Evolutionary conservation across 2,329 filamentous ascomycete species (phyloP).

Genomic region (Pseudogymnoascus sp.): DNA sequence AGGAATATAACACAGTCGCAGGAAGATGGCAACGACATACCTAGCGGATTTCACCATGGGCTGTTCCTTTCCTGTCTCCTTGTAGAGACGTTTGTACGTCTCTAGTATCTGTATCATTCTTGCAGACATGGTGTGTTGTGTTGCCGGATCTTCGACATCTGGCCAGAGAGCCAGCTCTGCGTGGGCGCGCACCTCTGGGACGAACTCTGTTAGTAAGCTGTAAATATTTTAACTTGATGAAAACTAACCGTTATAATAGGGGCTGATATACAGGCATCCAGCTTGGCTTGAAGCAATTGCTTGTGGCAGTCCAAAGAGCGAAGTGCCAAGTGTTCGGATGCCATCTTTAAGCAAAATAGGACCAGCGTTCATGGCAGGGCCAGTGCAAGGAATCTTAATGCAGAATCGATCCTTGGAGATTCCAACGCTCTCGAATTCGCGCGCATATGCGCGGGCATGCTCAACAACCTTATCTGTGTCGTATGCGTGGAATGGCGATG

Average conservation of each 20-base stretch:
- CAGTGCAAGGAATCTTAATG: constrained; percentile 47
- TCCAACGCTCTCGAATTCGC: constrained; percentile 40
- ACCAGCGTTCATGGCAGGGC: constrained; percentile 41
- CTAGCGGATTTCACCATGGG: constrained; percentile 43
- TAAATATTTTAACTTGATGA: neutral
- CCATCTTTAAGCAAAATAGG: constrained; percentile 39
- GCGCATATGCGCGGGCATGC: constrained; percentile 42
- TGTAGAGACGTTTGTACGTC: constrained; percentile 40
- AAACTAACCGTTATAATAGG: constrained; percentile 42
- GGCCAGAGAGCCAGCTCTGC: constrained; percentile 41
- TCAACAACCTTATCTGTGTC: constrained; percentile 39
- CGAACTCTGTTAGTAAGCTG: neutral
- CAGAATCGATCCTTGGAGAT: constrained; percentile 42
- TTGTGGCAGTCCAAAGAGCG: constrained; percentile 42
- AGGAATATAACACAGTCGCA: neutral
- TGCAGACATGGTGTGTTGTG: constrained; percentile 41
- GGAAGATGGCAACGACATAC: constrained; percentile 21
- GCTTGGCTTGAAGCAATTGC: constrained; percentile 46
- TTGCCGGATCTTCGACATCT: constrained; percentile 40
- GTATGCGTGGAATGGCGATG: constrained; percentile 42
- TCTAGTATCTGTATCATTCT: constrained; percentile 44
- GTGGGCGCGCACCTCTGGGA: constrained; percentile 39
- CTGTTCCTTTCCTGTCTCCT: constrained; percentile 43
- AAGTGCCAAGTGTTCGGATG: constrained; percentile 43
- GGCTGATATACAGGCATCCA: constrained; percentile 42